Evolutionary conservation across 2,329 filamentous ascomycete species (phyloP).

Genomic region (Hyphodiscus sp.): DNA sequence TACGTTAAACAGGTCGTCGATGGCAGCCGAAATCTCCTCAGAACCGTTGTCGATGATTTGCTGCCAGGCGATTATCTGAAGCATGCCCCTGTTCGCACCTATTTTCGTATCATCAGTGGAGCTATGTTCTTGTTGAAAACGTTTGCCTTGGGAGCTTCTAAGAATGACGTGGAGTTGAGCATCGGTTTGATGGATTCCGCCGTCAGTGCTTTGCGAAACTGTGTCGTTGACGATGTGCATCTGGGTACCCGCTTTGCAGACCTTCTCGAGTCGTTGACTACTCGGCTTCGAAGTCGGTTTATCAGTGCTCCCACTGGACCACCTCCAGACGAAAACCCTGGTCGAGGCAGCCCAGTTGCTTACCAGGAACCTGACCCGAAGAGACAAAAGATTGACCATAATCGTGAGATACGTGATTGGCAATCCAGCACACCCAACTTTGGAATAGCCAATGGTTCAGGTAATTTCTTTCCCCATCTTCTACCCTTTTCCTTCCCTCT

Average conservation of each 20-base stretch:
- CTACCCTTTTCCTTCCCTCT: neutral
- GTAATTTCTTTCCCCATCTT: conserved; percentile 7
- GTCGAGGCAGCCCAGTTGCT: conserved; percentile 24
- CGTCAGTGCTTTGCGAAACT: conserved; percentile 66
- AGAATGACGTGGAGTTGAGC: conserved; percentile 69
- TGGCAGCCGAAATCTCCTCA: conserved; percentile 69
- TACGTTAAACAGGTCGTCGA: conserved; percentile 73
- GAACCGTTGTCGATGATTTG: conserved; percentile 70
- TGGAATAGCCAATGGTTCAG: conserved; percentile 17
- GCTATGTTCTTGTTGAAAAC: conserved; percentile 83
- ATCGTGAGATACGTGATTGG: conserved; percentile 25
- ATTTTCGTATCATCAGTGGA: conserved; percentile 80
- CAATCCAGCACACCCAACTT: conserved; percentile 24
- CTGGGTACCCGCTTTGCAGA: conserved; percentile 80
- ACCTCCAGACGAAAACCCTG: conserved; percentile 23
- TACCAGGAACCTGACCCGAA: conserved; percentile 29
- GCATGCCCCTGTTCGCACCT: conserved; percentile 76
- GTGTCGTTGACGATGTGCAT: conserved; percentile 79
- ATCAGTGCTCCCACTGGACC: conserved; percentile 54
- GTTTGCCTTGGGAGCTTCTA: conserved; percentile 73
- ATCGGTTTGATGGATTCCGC: conserved; percentile 70
- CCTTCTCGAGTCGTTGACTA: conserved; percentile 71
- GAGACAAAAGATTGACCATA: conserved; percentile 21
- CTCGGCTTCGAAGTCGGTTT: conserved; percentile 66
- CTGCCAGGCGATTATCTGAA: conserved; percentile 70